Evolutionary conservation across 305 asterid species (phyloP).

Genomic region (Lippia alba): DNA sequence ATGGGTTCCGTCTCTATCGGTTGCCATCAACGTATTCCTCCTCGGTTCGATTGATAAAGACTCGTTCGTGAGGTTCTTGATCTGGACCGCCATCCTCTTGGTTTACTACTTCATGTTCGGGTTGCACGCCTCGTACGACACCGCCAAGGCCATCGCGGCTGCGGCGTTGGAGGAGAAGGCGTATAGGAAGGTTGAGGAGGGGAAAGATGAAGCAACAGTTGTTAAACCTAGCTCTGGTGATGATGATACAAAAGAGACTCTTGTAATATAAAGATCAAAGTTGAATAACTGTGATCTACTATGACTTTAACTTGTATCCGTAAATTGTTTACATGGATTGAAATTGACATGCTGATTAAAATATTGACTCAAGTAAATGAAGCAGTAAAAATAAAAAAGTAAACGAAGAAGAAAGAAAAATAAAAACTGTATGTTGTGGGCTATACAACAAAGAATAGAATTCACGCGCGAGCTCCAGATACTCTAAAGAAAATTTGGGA

Average conservation of each 20-base stretch:
- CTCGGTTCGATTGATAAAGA: slow-evolving; percentile 55
- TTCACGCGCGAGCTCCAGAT: no score
- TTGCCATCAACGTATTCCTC: slow-evolving; percentile 56
- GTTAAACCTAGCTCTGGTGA: not conserved
- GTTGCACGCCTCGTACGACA: slow-evolving; percentile 63
- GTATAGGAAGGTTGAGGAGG: slow-evolving; percentile 28
- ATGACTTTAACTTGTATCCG: no score
- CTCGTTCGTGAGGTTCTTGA: slow-evolving; percentile 50
- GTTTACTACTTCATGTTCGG: slow-evolving; percentile 53
- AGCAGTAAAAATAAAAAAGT: no score
- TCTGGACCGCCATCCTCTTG: slow-evolving; percentile 50
- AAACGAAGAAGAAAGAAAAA: no score
- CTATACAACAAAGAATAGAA: no score
- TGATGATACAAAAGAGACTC: not conserved
- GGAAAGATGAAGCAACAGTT: not conserved
- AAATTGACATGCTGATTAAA: no score
- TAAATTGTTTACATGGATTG: not conserved
- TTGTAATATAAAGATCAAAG: not conserved
- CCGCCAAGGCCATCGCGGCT: slow-evolving; percentile 41
- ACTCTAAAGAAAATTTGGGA: no score
- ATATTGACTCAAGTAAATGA: no score
- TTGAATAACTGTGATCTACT: no score
- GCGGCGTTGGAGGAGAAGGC: slow-evolving; percentile 14
- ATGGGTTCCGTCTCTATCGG: slow-evolving; percentile 60
- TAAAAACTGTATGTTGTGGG: no score